phyloP scores from a whole-genome alignment of 495 filamentous ascomycete species.

The Penicillium coprophilum region DNA sequence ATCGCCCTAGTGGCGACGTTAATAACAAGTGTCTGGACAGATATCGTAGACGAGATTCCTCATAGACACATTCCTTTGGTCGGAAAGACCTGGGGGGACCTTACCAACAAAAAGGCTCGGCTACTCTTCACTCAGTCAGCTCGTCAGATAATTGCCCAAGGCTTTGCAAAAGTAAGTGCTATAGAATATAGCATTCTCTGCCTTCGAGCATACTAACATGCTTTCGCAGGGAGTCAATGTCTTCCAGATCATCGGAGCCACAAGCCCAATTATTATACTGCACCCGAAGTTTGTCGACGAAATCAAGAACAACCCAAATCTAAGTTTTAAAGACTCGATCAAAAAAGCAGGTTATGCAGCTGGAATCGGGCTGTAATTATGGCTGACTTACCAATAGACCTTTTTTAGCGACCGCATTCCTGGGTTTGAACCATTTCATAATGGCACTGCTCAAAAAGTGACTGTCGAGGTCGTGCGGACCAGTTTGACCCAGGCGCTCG shows the following conservation, averaged over 20 bases:
- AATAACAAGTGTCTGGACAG: conserved; percentile 29
- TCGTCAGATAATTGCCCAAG: conserved; percentile 29
- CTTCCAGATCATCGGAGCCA: conserved; percentile 42
- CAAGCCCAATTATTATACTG: conserved; percentile 40
- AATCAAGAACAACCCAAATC: conserved; percentile 43
- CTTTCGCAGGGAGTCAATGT: conserved; percentile 29
- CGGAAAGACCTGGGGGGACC: conserved; percentile 32
- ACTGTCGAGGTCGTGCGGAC: conserved; percentile 39
- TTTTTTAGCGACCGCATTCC: conserved; percentile 43
- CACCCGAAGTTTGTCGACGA: conserved; percentile 52
- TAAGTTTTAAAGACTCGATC: conserved; percentile 42
- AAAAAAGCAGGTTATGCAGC: conserved; percentile 34
- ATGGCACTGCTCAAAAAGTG: conserved; percentile 29
- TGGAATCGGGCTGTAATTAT: neutral
- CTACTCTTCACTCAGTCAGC: conserved; percentile 25
- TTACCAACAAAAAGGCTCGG: conserved; percentile 34
- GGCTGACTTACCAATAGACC: conserved; percentile 28
- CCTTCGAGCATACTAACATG: neutral
- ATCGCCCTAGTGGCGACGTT: conserved; percentile 25
- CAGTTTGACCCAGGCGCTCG: conserved; percentile 50
- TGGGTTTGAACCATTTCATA: conserved; percentile 48
- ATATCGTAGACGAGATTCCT: conserved; percentile 32
- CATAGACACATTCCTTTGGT: conserved; percentile 31
- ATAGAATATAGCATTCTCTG: neutral
- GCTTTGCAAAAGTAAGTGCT: conserved; percentile 31